Base-by-base conservation (phyloP, 495 filamentous ascomycete genomes). In the Penicillium chermesinum region DNA sequence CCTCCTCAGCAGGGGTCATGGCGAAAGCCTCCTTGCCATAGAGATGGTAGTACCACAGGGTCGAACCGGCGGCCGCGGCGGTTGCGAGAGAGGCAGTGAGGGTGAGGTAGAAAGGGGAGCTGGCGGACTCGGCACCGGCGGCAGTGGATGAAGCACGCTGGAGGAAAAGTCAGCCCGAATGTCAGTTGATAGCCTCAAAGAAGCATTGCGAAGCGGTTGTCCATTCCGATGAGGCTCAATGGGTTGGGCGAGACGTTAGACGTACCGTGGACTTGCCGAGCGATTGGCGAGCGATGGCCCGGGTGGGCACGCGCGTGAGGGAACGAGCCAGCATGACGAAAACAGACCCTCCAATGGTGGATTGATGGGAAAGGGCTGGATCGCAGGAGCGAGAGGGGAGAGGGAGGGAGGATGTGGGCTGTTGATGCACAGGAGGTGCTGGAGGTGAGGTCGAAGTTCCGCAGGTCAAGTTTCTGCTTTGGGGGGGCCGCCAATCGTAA, bases 11-110 rank as follows among this genome's bases (percentile, higher is more conserved):
- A 53, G 87, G 88, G 58, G 94, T 93, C 85, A 86, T 85, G 53
- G 93, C 94, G 70, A 89, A 80, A 32, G 86, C 82, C 52, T 84
- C 84, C 49, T 85, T 79, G 57, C 93, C 94, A 73, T 91, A 97
- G 57, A 94, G 84, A 71, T 95, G 88, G 66, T 89, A 93, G 71
- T 95, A 96, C 90, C 88, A 95, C 46, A 85, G 88, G 59, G 93
- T 79, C 46, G 90, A 88, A 66, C 90, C 90, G 66, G 88, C 72
- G 55, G 93, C 89, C 59, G 87, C 75, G 58, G 83, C 77, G 52
- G 91, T 96, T 55, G 93, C 86, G 54, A 86, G 87, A 59, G 78
- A 77, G 54, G 85, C 88, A 66, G 89, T 86, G 53, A 88, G 77
- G 62, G 87, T 96, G 61, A 89, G 75, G 59, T 73, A 59, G 64